Evolutionary conservation across 2,329 filamentous ascomycete species (phyloP), one percentile per base, ranked within the genome.

Genomic region (Talaromyces amestolkiae): DNA sequence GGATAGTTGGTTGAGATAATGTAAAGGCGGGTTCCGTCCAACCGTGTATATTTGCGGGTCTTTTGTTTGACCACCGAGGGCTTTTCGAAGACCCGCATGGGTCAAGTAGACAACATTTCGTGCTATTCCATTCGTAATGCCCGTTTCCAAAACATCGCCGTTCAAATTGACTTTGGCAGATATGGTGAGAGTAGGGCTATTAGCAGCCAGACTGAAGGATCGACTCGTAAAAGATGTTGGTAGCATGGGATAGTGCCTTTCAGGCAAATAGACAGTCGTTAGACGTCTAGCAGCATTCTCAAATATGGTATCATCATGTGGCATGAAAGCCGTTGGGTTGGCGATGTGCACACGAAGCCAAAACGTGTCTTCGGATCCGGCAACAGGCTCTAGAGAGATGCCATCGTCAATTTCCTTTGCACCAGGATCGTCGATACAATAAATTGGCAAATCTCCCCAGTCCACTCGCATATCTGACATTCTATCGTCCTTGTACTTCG

Each of bases 291-390:
- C 78, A 2, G 87, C 86, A 72, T 86, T 83, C 69, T 84, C 80
- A 19, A 84, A 81, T 37, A 87, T 74, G 2, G 79, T 73, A 65
- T 85, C 79, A 8, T 85, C 78, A 33, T 80, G 80, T 10, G 78
- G 71, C 67, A 89, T 81, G 70, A 87, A 89, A 4, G 87, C 86
- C 1, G 87, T 86, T 1, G 86, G 87, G 67, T 89, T 89, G 0
- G 87, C 86, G 59, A 89, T 80, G 72, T 89, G 87, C 7, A 87
- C 76, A 69, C 86, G 87, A 13, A 89, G 73, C 87, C 87, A 89
- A 68, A 81, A 83, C 22, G 81, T 76, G 27, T 79, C 75, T 1
- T 77, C 71, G 2, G 76, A 76, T 6, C 76, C 82, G 9, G 77
- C 72, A 37, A 85, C 74, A 22, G 73, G 75, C 70, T 87, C 84